Conservation (phyloP, 2,329 filamentous ascomycete species). For the Ascochyta koolunga region DNA sequence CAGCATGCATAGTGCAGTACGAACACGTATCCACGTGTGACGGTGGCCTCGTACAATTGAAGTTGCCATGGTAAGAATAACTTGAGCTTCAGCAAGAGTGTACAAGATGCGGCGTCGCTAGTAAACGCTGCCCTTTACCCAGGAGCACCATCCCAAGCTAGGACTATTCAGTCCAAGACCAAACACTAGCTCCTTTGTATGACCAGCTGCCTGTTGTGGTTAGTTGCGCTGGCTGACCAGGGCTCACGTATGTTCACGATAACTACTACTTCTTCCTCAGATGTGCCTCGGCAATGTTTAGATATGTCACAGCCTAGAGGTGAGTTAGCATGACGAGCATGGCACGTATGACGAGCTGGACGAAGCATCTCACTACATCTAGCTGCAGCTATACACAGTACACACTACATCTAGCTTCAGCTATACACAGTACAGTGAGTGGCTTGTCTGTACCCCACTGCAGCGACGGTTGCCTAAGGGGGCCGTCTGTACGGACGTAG, state of each 20-base stretch:
- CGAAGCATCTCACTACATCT: not conserved
- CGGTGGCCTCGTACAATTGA: slow-evolving; percentile 2
- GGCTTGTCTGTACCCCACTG: slow-evolving; percentile 1
- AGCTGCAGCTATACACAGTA: not conserved
- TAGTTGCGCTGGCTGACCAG: not conserved
- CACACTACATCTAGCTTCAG: not conserved
- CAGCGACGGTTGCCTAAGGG: slow-evolving; percentile 9
- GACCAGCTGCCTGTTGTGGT: no score
- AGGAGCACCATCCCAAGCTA: no score
- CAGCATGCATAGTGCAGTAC: slow-evolving; percentile 7
- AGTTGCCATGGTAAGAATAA: not conserved
- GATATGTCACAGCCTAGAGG: not conserved
- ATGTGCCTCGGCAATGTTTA: not conserved
- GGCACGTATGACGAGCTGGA: not conserved
- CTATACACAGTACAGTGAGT: not conserved
- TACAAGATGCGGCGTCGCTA: not conserved
- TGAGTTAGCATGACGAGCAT: not conserved
- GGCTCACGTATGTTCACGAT: not conserved
- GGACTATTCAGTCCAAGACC: no score
- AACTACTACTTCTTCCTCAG: not conserved
- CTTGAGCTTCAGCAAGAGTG: not conserved
- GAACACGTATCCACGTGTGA: slow-evolving; percentile 7
- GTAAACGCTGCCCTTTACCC: not conserved
- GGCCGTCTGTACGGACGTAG: no score
- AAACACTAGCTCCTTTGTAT: no score